Evolutionary conservation across 176 grass and related monocot genomes (phyloP), one percentile per base, ranked within the genome.

Genomic region (Juncus effusus): DNA sequence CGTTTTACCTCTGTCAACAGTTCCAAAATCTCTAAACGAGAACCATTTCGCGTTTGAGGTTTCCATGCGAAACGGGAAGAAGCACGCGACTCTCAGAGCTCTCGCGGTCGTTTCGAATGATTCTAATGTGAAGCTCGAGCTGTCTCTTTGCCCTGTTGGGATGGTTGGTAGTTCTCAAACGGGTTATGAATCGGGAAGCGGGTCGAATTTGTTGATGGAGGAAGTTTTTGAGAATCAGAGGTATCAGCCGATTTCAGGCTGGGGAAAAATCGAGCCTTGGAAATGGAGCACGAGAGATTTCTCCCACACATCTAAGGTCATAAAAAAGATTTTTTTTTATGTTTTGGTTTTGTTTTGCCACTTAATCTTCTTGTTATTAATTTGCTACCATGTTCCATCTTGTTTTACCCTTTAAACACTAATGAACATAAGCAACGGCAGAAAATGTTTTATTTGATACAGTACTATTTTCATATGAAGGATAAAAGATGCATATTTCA

Each of bases 221-320:
- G 93, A 97, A 84, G 71, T 97, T 6, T 97, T 92, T 86, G 88
- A 97, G 77, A 97, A 97, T 70, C 88, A 97, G 51, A 78, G 82
- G 47, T 97, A 92, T 65, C 83, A 80, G 52, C 88, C 85, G 78
- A 80, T 80, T 84, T 84, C 85, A 50, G 93, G 85, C 14, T 96
- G 92, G 92, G 75, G 87, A 74, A 79, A 67, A 63, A 81, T 74
- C 61, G 88, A 97, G 59, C 77, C 87, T 53, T 79, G 58, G 51
- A 83, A 74, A 68, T 97, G 93, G 93, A 97, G 93, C 53, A 89
- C 79, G 5, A 85, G 76, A 65, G 88, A 92, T 38, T 89, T 75
- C 70, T 97, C 88, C 6, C 81, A 89, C 64, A 88, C 87, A 78
- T 89, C 85, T 7, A 92, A 89, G 88, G 88, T 96, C 75, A 77